Evolutionary conservation across 371 early-diverging fungal species (phyloP).

Genomic region (Syncephalastrum racemosum): DNA sequence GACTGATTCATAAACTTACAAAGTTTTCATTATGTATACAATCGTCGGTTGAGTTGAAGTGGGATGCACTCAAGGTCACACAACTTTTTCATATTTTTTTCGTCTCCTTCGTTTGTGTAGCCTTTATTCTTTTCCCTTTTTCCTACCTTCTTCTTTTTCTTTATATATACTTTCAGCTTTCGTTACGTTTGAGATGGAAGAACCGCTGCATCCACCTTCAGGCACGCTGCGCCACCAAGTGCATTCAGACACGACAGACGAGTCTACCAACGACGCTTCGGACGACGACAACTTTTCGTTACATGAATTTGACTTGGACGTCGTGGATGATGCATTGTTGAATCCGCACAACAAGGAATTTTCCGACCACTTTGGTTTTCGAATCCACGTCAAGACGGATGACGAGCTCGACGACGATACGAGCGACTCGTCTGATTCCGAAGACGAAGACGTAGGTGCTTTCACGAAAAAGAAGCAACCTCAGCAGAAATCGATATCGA

Average conservation of each 20-base stretch:
- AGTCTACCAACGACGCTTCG: not conserved
- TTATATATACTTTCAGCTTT: not conserved
- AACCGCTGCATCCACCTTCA: too few species aligned
- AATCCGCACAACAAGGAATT: slow-evolving; percentile 39
- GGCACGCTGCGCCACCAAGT: too few species aligned
- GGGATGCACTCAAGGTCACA: too few species aligned
- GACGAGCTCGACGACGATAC: slow-evolving; percentile 33
- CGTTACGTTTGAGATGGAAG: not conserved
- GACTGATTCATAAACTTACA: too few species aligned
- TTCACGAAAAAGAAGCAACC: slow-evolving; percentile 4
- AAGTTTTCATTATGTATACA: too few species aligned
- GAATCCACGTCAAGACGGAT: slow-evolving; percentile 43
- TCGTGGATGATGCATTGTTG: slow-evolving; percentile 40
- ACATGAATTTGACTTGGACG: slow-evolving; percentile 40
- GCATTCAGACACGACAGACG: not conserved
- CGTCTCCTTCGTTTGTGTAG: not conserved
- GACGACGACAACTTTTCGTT: slow-evolving; percentile 18
- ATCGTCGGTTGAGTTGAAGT: too few species aligned
- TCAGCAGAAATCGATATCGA: slow-evolving; percentile 6
- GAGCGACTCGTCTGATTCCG: slow-evolving; percentile 12
- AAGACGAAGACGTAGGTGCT: not conserved
- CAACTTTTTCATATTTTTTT: slow-evolving; percentile 3
- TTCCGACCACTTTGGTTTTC: slow-evolving; percentile 46
- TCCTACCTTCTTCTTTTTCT: too few species aligned
- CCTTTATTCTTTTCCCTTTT: not conserved